Conservation (phyloP, 2,329 filamentous ascomycete genomes). For the Didymella sp. region DNA sequence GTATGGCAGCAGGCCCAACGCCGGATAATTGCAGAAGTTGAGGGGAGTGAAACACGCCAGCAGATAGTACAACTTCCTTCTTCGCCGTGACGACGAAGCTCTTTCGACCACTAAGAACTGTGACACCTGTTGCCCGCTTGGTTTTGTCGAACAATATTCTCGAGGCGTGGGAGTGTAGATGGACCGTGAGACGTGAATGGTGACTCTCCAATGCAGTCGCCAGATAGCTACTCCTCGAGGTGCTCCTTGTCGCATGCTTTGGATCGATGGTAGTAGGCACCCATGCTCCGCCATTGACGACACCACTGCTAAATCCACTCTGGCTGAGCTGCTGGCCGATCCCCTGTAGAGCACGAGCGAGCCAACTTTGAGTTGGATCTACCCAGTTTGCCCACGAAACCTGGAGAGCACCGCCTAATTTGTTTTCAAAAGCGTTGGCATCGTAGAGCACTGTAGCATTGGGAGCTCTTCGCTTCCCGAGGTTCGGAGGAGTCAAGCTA, state of each 20-base stretch:
- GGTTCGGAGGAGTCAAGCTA: constrained; percentile 40
- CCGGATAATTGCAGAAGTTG: constrained; percentile 50
- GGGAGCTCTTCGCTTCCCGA: constrained; percentile 24
- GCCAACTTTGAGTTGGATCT: constrained; percentile 32
- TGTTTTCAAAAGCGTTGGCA: constrained; percentile 23
- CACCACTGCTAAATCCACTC: constrained; percentile 34
- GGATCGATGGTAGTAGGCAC: constrained; percentile 42
- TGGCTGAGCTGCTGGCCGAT: constrained; percentile 27
- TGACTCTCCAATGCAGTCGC: constrained; percentile 13
- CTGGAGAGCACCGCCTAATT: constrained; percentile 28
- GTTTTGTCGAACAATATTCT: constrained; percentile 27
- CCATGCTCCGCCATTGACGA: constrained; percentile 30
- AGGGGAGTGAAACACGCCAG: constrained; percentile 51
- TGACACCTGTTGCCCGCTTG: constrained; percentile 37
- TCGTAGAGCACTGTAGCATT: constrained; percentile 33
- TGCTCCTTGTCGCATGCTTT: constrained; percentile 28
- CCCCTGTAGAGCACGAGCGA: constrained; percentile 30
- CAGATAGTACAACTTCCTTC: constrained; percentile 55
- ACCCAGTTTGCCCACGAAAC: constrained; percentile 41
- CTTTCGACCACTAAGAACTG: constrained; percentile 30
- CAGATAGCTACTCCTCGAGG: constrained; percentile 31
- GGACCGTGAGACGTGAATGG: constrained; percentile 17
- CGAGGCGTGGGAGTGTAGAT: constrained; percentile 22
- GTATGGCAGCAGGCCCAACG: constrained; percentile 36
- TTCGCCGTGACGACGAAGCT: constrained; percentile 24